Base-by-base conservation (phyloP, 1,284 basidiomycete species). In the Leccinum fallax region DNA sequence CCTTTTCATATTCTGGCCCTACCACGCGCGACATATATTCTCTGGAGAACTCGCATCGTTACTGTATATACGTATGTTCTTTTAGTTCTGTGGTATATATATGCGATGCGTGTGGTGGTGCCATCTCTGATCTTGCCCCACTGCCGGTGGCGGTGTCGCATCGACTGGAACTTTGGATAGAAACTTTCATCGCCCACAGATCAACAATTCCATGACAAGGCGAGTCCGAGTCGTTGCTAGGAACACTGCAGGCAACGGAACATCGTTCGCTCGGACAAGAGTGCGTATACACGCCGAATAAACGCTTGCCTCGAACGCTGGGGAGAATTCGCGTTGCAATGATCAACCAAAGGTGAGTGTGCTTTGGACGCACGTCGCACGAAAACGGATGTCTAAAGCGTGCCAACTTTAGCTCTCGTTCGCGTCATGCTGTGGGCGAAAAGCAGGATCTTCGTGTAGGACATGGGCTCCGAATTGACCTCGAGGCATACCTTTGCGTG, bases 1-100 rank as follows among this genome's bases (percentile, higher is more conserved):
- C 40, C 53, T 30, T 11, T 53, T 32, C 13, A 53, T 53, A 19
- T 49, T 63, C 43, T 46, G 15, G 24, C 40, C 57, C 51, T 57
- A 58, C 40, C 26, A 38, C 38, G 28, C 38, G 28, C 3, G 21
- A 51, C 43, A 11, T 10, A 51, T 51, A 51, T 51, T 51, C 11
- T 51, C 15, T 51, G 24, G 21, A 46, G 24, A 54, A 30, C 34
- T 28, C 43, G 19, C 11, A 46, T 43, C 21, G n/a, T 43, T 40
- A 9, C 40, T 43, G 40, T 40, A 43, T 11, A 13, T 46, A 46
- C 19, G 19, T 11, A 46, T 46, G 43, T 21, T 21, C 11, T 21
- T 43, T 11, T 11, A 40, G 38, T 11, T 46, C 40, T 28, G 28
- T 40, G 16, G 36, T 38, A 38, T 38, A n/a, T 40, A 40, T 9